Percentiles rank a stretch among this genome's conserved stretches.
These are phyloP conservation scores for Neonectria faginata DNA, from an alignment of 2,329 filamentous ascomycete genomes.

Conservation along the genomic window DNA sequence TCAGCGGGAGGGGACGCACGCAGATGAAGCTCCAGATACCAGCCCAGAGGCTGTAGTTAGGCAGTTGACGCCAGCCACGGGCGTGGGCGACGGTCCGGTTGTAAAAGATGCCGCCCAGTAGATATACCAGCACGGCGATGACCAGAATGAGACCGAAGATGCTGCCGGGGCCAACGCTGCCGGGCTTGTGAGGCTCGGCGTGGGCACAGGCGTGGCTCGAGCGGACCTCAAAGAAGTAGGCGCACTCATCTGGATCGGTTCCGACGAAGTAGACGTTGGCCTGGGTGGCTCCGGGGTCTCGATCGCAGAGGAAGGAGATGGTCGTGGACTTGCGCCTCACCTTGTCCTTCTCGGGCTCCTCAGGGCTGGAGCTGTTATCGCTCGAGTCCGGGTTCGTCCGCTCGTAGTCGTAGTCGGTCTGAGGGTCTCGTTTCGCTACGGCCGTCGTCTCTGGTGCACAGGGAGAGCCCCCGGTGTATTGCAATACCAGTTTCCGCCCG, in stretches of 20 bases:
- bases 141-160: constrained; percentile 88
- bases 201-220: constrained; percentile 82
- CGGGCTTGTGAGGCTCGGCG: constrained; percentile 76
- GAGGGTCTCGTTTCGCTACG: constrained; percentile 47
- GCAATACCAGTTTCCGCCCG: constrained; percentile 80
- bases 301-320: constrained; percentile 93
- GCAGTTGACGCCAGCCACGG: constrained; percentile 92
- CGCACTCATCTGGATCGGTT: constrained; percentile 85
- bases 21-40: constrained; percentile 86
- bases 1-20: constrained; percentile 59
- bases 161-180: constrained; percentile 77
- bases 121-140: constrained; percentile 84
- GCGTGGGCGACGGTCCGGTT: constrained; percentile 95
- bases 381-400: constrained; percentile 32
- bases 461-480: constrained; percentile 82
- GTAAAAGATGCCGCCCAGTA: constrained; percentile 94
- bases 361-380: not conserved
- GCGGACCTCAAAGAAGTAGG: constrained; percentile 95
- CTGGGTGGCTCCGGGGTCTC: constrained; percentile 75
- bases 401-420: constrained; percentile 45
- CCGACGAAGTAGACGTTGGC: constrained; percentile 87
- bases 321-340: constrained; percentile 79
- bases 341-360: constrained; percentile 41
- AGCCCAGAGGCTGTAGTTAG: constrained; percentile 94
- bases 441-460: constrained; percentile 64